Base-by-base conservation (phyloP, 2,329 filamentous ascomycete genomes). In the Alternaria infectoria region DNA sequence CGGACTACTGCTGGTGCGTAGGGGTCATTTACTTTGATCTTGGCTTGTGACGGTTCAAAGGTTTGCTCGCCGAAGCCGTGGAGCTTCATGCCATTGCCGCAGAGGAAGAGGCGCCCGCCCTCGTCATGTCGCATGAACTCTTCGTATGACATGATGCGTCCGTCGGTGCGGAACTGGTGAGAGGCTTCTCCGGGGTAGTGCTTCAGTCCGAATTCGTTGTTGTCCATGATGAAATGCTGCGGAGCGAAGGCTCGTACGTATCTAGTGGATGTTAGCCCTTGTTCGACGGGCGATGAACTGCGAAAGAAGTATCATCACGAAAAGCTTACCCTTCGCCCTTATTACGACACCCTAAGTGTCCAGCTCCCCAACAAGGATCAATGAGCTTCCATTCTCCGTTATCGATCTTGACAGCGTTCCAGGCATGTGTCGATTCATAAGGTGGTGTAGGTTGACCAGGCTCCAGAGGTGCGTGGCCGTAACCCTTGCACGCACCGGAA, bases 311-410 rank as follows among this genome's bases (percentile, higher is more conserved):
- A 12, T 15, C 17, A 49, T n/a, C 19, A 10, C 13, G n/a, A 19
- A 21, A 50, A 19, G 86, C 86, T 80, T 93, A 98, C 57, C 70
- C 69, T 62, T 72, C 69, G 32, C 69, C 69, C 36, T 62, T 66
- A 12, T 66, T 67, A 25, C 58, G 67, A 26, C 70, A 73, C 6
- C 73, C 70, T 9, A 97, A 80, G 65, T 88, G 84, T 2, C 95
- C 95, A 0, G 95, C 93, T 43, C 96, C 96, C 96, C 96, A 99
- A 77, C 95, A 98, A 0, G 91, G 81, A 74, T 99, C 96, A 52
- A 98, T 82, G 1, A 98, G 86, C 80, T 97, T 97, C 95, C 95
- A 98, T 68, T 89, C 87, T 3, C 92, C 93, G 25, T 89, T 87
- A 72, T 98, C 95, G 62, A 98, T 93, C 55, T 89, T 87, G 7